Conservation (phyloP, 441 rosid species). For the Omphalea diandra region DNA sequence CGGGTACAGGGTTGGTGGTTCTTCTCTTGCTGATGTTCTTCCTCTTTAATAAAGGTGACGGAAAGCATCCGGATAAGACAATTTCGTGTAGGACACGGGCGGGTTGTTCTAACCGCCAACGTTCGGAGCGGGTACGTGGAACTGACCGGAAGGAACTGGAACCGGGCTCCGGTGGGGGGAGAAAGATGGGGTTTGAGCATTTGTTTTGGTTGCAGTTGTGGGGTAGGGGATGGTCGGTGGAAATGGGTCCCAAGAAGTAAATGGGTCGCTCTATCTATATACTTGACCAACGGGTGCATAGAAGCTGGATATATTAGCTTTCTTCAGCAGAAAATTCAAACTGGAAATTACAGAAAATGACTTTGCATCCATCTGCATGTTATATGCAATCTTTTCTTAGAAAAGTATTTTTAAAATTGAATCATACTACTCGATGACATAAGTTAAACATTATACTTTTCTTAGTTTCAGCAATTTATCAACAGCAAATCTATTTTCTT, state of each 20-base stretch:
- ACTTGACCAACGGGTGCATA: slow-evolving; percentile 37
- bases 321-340: slow-evolving; percentile 12
- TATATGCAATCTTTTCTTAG: too few species aligned
- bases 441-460: too few species aligned
- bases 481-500: too few species aligned
- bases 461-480: too few species aligned
- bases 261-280: slow-evolving; percentile 32
- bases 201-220: slow-evolving; percentile 21
- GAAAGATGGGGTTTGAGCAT: slow-evolving; percentile 53
- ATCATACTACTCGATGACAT: too few species aligned
- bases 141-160: slow-evolving; percentile 59
- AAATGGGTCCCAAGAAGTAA: slow-evolving; percentile 38
- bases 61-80: slow-evolving; percentile 67
- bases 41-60: slow-evolving; percentile 44
- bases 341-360: too few species aligned
- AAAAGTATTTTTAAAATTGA: too few species aligned
- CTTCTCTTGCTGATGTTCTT: slow-evolving; percentile 44
- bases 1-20: slow-evolving; percentile 19
- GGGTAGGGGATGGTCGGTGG: slow-evolving; percentile 30
- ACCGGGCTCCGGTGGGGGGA: slow-evolving; percentile 42
- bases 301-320: background rate
- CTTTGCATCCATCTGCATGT: too few species aligned
- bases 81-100: slow-evolving; percentile 34
- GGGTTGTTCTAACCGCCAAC: slow-evolving; percentile 51
- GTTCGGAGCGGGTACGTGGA: slow-evolving; percentile 55